Conservation (phyloP, 2,329 filamentous ascomycete genomes). For the Tolypocladium nubicola region DNA sequence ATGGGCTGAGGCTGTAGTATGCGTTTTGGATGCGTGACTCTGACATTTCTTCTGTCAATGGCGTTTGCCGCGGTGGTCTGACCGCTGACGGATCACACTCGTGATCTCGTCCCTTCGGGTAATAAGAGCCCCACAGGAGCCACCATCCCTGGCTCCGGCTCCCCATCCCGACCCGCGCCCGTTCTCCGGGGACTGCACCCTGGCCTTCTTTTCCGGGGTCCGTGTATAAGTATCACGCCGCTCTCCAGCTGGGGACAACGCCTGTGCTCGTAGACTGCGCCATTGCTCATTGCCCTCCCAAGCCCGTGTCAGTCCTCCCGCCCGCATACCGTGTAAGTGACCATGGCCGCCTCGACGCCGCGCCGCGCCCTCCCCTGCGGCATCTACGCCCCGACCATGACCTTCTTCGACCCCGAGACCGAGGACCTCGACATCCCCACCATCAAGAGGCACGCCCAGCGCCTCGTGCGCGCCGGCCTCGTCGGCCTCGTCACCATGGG, state of each 20-base stretch:
- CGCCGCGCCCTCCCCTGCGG: conserved; percentile 51
- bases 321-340: not conserved
- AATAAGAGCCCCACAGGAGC: not conserved
- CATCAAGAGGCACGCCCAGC: conserved; percentile 71
- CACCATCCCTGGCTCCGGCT: not conserved
- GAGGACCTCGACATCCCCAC: conserved; percentile 74
- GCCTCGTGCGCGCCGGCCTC: conserved; percentile 66
- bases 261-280: not conserved
- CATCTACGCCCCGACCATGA: conserved; percentile 84
- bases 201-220: not conserved
- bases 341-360: not conserved
- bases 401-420: conserved; percentile 75
- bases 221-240: not conserved
- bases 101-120: not conserved
- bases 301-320: not conserved
- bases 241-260: not conserved
- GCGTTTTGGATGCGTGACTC: too few relatives aligned
- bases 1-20: not conserved
- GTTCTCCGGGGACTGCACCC: not conserved
- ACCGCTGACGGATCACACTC: too few relatives aligned
- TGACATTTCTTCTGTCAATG: not conserved
- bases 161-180: not conserved
- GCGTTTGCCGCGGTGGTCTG: not conserved
- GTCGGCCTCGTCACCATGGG: conserved; percentile 80
- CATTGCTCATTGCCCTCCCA: too few relatives aligned